Conservation (phyloP, 805 yeast genomes). For the Nakazawaea ernobii region DNA sequence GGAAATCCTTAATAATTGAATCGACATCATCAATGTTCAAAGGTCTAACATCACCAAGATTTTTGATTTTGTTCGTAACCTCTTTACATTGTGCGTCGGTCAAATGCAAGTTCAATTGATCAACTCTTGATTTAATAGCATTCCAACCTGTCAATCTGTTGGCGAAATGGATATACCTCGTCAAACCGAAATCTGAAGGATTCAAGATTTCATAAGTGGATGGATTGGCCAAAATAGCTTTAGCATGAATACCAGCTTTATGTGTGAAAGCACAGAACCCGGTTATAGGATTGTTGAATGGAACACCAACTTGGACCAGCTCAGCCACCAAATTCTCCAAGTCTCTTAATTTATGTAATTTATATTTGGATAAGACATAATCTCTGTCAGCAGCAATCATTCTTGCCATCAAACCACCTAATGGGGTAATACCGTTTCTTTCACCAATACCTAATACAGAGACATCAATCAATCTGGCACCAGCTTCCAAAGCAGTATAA, state of each 20-base stretch:
- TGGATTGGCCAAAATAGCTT: conserved; percentile 97
- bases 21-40: conserved; percentile 96
- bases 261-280: conserved; percentile 99
- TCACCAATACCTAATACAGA: conserved; percentile 98
- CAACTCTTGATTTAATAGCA: conserved; percentile 97
- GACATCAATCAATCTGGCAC: conserved; percentile 91
- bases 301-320: conserved; percentile 94
- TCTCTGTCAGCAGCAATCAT: conserved; percentile 99
- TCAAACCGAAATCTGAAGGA: conserved; percentile 92
- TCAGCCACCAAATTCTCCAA: conserved; percentile 95
- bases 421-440: conserved; percentile 96
- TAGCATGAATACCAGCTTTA: conserved; percentile 99
- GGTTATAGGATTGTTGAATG: conserved; percentile 97
- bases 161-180: conserved; percentile 96
- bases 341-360: conserved; percentile 92
- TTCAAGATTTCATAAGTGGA: conserved; percentile 96
- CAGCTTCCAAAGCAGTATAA: conserved; percentile 96
- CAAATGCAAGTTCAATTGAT: conserved; percentile 84
- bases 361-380: conserved; percentile 89
- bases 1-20: conserved; percentile 91
- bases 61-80: conserved; percentile 88
- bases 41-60: conserved; percentile 91
- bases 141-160: conserved; percentile 99
- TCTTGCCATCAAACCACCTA: conserved; percentile 98
- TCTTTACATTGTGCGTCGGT: conserved; percentile 94